A percentile compares a stretch with the other conserved stretches of the same genome.
These are phyloP conservation scores for Coemansia umbellata DNA, from an alignment of 192 early-diverging fungal genomes.

Conservation along the genomic window DNA sequence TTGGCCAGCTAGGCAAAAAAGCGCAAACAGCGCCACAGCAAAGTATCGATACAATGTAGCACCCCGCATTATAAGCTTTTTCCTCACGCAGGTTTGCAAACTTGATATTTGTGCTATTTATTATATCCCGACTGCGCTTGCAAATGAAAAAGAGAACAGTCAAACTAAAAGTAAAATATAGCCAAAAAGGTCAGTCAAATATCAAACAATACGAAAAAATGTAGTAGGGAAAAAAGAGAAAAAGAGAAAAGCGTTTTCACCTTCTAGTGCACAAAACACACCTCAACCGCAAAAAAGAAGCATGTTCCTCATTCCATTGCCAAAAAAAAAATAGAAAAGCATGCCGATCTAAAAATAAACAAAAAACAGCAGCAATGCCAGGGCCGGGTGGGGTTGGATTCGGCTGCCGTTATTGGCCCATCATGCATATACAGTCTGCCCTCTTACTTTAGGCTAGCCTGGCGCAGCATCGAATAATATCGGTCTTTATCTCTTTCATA, in stretches of 20 bases:
- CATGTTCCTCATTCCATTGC: neutral
- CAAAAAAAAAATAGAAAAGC: neutral
- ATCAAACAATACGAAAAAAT: neutral
- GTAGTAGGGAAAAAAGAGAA: neutral
- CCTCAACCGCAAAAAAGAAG: neutral
- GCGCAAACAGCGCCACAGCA: conserved; percentile 21
- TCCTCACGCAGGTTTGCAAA: no score
- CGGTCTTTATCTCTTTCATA: no score
- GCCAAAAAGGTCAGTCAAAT: neutral
- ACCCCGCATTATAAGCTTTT: conserved; percentile 22
- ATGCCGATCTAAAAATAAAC: conserved; percentile 3
- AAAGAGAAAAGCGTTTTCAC: neutral
- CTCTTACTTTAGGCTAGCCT: no score
- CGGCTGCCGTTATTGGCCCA: no score
- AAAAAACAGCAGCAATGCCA: neutral
- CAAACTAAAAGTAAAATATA: neutral
- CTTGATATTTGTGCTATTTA: no score
- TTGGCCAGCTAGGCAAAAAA: conserved; percentile 20
- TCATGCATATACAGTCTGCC: no score
- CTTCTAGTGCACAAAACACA: no score
- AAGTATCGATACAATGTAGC: conserved; percentile 19
- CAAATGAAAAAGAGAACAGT: neutral
- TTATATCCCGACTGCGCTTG: neutral
- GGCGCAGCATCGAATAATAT: no score
- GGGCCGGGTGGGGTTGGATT: no score